These are phyloP conservation scores for Paxillus rubicundulus DNA, from an alignment of 768 basidiomycete genomes.

Conservation along the genomic window DNA sequence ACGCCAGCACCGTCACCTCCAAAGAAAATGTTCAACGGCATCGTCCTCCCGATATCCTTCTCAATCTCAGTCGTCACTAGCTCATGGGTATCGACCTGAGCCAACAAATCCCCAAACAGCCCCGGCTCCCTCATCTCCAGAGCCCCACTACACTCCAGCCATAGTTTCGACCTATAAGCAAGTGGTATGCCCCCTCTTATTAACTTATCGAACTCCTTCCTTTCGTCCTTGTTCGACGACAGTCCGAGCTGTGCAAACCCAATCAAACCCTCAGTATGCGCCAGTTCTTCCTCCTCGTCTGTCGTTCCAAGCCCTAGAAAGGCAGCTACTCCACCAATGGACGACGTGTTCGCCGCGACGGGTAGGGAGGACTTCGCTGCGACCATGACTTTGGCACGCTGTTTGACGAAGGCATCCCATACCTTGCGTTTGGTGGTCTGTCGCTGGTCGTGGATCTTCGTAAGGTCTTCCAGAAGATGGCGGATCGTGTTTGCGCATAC, in stretches of 20 bases:
- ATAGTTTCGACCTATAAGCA: constrained; percentile 81
- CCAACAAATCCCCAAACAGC: constrained; percentile 81
- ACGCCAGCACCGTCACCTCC: constrained; percentile 96
- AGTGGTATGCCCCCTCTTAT: constrained; percentile 88
- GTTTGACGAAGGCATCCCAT: constrained; percentile 87
- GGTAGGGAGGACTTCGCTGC: constrained; percentile 22
- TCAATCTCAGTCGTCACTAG: constrained; percentile 80
- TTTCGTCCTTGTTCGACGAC: constrained; percentile 66
- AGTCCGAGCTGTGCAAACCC: constrained; percentile 88
- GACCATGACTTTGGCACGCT: constrained; percentile 50
- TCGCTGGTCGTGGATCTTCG: constrained; percentile 76
- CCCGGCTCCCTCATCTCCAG: constrained; percentile 92
- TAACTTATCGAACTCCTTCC: constrained; percentile 74
- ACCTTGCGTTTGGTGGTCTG: constrained; percentile 68
- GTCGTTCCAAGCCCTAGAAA: constrained; percentile 66
- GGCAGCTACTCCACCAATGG: constrained; percentile 52
- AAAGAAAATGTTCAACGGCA: constrained; percentile 96
- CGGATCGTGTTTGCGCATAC: constrained; percentile 75
- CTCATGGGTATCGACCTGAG: constrained; percentile 42
- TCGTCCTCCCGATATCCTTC: constrained; percentile 89
- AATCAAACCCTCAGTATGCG: constrained; percentile 81
- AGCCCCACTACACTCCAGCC: constrained; percentile 92
- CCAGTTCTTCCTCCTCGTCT: constrained; percentile 68
- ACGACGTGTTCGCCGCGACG: constrained; percentile 15
- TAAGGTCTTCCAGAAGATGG: constrained; percentile 70